Base-by-base conservation (phyloP, 768 basidiomycete genomes). In the Boletus patriciae region DNA sequence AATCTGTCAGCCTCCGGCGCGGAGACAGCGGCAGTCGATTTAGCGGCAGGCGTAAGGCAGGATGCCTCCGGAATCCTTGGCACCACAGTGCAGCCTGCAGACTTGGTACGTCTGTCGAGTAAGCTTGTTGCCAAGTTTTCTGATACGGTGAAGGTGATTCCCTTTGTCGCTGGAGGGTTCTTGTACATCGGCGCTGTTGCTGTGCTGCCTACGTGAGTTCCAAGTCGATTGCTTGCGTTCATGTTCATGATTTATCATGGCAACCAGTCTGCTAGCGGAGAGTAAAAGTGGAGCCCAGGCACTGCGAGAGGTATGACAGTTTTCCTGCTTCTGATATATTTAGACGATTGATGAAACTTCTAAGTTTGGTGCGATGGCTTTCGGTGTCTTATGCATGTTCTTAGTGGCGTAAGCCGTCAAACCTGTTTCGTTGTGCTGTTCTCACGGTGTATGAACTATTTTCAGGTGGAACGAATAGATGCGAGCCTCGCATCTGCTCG, bases 111-210 rank as follows among this genome's bases (percentile, higher is more conserved):
- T 74, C 58, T 62, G 34, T 49, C 59, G 52, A 41, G 54, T 43
- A 52, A 55, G 51, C 18, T 42, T 53, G 11, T 54, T 55, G 51
- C 36, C 47, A 63, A 65, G 52, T 29, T 50, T 48, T 29, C 54
- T 64, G 25, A 47, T 53, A 42, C 36, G 59, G 33, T 53, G 58
- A 62, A 92, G 90, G 90, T 93, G 45, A 92, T 93, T 60, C 90
- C 91, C 16, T 92, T 91, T 68, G 91, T 92, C 44, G 91, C 92
- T 34, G 92, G 92, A 61, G 92, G 92, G 18, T 97, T 95, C 76
- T 76, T 96, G 65, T 95, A 94, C 74, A 94, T 96, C 67, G 94
- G 92, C 27, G 90, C 91, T 31, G 94, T 95, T 54, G 92, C 92
- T 46, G 92, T 94, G 58, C 76, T 94, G 57, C 93, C 93, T 64